Evolutionary conservation across 139 green algal species (phyloP).

Genomic region (Chlamydomonas applanata): DNA sequence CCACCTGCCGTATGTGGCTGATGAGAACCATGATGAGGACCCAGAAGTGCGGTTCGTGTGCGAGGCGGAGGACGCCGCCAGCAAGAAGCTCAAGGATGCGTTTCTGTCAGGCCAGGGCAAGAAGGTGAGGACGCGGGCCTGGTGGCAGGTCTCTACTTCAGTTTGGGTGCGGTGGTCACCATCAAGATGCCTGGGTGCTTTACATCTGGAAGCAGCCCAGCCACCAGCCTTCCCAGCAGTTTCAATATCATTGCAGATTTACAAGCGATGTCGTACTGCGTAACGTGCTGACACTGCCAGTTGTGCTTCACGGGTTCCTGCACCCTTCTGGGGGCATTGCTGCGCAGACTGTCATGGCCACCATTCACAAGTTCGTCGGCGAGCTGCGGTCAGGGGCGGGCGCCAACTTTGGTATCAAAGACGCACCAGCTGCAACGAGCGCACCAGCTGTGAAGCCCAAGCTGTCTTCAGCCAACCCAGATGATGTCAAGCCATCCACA

Average conservation of each 20-base stretch:
- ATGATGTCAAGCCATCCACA: neutral
- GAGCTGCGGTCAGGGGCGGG: constrained; percentile 64
- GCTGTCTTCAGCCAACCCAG: constrained; percentile 3
- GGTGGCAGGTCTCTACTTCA: neutral
- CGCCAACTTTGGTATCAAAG: neutral
- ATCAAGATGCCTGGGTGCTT: too few species aligned
- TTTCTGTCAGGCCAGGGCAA: constrained; percentile 26
- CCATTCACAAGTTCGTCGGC: constrained; percentile 55
- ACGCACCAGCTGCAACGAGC: neutral
- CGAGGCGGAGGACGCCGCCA: constrained; percentile 5
- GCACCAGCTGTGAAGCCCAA: constrained; percentile 13
- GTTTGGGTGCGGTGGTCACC: neutral
- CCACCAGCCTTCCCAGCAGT: neutral
- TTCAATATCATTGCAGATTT: neutral
- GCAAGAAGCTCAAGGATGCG: constrained; percentile 17
- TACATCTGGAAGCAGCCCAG: too few species aligned
- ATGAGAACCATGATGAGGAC: constrained; percentile 91
- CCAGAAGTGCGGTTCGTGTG: constrained; percentile 60
- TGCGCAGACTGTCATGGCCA: constrained; percentile 44
- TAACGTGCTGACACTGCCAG: too few species aligned
- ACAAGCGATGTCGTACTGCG: neutral
- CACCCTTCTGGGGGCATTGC: too few species aligned
- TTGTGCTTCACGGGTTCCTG: neutral
- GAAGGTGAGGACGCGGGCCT: too few species aligned
- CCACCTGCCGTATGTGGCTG: constrained; percentile 61